Base-by-base conservation (phyloP, 257 asterid species). In the Euphrasia confusa region DNA sequence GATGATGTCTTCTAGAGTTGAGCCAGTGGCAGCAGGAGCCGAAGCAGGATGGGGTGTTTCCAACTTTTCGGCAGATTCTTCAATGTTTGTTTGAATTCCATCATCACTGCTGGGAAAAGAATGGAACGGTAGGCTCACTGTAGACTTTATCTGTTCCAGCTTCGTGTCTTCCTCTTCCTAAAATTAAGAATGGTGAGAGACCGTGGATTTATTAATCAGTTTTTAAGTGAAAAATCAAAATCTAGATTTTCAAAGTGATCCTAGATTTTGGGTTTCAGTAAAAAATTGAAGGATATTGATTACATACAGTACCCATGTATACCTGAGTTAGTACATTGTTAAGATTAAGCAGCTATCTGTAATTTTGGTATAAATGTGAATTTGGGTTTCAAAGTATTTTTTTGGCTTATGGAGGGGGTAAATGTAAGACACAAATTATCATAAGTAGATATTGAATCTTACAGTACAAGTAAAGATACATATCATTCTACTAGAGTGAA, bases 61-160 rank as follows among this genome's bases (percentile, higher is more conserved):
- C 60, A 57, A 8, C n/a, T 13, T 50, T 50, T 35, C 63, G 35
- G 60, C 65, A 18, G 77, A 57, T 63, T 69, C 81, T 54, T 57
- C 66, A 0, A 26, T 61, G 28, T 64, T 75, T 10, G 69, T 44
- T 49, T 61, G 83, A 66, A 58, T 37, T 27, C 40, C 72, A 60
- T 81, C 83, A 30, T 64, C 68, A 54, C 39, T 68, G 58, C 82
- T 80, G 13, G 71, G 60, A 75, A 92, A 92, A 45, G 87, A 27
- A 64, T 77, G 87, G 80, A 92, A 88, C 1, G 93, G 93, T 54
- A 86, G 93, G 71, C 71, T 83, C 59, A 89, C 93, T 1, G 83
- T 74, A 57, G 98, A 77, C 66, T 81, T 84, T 66, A 92, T 92
- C 72, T 84, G 89, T 78, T 83, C 91, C 60, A 92, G 80, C 73